phyloP scores from a whole-genome alignment of 306 rosid species.

The Cucurbita maxima region DNA sequence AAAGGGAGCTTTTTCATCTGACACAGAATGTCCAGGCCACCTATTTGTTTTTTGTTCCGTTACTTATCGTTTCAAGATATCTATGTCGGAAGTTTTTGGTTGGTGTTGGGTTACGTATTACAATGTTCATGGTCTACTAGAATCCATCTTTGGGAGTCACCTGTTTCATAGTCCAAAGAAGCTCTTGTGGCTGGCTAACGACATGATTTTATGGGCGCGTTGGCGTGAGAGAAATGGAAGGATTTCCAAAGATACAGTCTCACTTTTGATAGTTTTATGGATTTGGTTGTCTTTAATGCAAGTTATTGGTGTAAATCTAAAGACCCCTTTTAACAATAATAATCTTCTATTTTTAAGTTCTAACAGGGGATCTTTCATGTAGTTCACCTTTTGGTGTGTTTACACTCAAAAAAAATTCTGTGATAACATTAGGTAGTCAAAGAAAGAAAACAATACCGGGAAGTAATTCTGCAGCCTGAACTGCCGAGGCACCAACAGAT shows the following conservation, averaged over 20 bases:
- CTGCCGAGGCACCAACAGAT: constrained; percentile 60
- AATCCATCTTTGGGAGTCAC: neutral
- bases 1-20: neutral
- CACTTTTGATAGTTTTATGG: neutral
- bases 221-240: neutral
- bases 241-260: neutral
- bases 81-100: neutral
- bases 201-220: neutral
- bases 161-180: neutral
- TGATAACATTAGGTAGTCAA: neutral
- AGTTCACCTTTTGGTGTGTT: too few relatives aligned
- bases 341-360: too few relatives aligned
- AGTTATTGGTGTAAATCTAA: neutral
- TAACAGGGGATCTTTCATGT: too few relatives aligned
- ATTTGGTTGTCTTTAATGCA: neutral
- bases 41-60: neutral
- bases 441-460: constrained; percentile 42
- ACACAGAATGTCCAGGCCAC: neutral
- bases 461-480: constrained; percentile 79
- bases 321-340: neutral
- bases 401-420: neutral
- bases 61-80: neutral
- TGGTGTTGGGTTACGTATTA: neutral
- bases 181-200: neutral
- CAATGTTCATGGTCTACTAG: neutral